These are phyloP conservation scores for Acanthamoeba sp. DNA, from an alignment of 208 protist genomes.

Conservation along the genomic window DNA sequence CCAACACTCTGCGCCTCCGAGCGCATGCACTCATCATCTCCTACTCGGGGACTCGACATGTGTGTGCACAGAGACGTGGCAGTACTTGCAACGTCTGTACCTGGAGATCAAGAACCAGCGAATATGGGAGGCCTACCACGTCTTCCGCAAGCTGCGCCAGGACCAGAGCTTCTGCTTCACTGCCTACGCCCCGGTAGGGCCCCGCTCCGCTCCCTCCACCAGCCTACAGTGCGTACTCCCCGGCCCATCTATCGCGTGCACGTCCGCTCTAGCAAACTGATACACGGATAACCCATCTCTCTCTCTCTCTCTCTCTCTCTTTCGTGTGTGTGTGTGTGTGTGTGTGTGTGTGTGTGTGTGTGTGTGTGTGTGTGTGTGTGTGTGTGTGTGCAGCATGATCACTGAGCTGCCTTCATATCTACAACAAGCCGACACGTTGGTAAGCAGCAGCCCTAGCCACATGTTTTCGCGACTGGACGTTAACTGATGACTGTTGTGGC, in stretches of 20 bases:
- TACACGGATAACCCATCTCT: too few species aligned
- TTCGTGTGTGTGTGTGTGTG: too few species aligned
- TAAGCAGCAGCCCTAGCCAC: background rate
- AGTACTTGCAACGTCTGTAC: background rate
- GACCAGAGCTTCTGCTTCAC: slow-evolving; percentile 37
- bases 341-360: too few species aligned
- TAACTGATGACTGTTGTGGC: too few species aligned
- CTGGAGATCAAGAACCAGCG: slow-evolving; percentile 22
- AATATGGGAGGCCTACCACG: slow-evolving; percentile 46
- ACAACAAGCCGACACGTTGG: slow-evolving; percentile 16
- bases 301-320: too few species aligned
- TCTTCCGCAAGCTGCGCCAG: slow-evolving; percentile 23
- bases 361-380: background rate
- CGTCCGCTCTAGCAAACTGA: background rate
- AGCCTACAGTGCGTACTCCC: background rate
- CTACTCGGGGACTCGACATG: too few species aligned
- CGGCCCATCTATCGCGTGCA: background rate
- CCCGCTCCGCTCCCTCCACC: background rate
- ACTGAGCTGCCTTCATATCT: background rate
- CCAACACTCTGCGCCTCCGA: too few species aligned
- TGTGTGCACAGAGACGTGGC: background rate
- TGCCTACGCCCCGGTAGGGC: slow-evolving; percentile 15
- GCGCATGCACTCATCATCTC: too few species aligned
- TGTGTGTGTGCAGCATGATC: background rate
- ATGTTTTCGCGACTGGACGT: too few species aligned